phyloP scores from a whole-genome alignment of 108 stramenopile genomes.

The Skeletonema tropicum region DNA sequence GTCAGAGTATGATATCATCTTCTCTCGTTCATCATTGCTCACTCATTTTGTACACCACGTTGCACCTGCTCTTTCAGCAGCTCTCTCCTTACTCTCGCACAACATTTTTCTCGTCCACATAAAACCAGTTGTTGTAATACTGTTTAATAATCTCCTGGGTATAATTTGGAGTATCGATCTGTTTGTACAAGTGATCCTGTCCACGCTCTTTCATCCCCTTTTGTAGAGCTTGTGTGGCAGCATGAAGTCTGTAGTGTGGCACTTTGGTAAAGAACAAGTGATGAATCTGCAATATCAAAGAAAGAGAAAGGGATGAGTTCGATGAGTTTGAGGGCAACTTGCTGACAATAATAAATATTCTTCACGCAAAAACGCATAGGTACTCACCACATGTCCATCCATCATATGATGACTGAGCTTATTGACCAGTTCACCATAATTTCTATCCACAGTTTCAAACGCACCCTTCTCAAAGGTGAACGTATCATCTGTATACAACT shows the following conservation, averaged over 20 bases:
- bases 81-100: slow-evolving; percentile 37
- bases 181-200: slow-evolving; percentile 60
- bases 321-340: background rate
- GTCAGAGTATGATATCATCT: background rate
- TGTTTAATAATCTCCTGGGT: slow-evolving; percentile 72
- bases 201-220: slow-evolving; percentile 52
- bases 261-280: slow-evolving; percentile 92
- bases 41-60: background rate
- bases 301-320: background rate
- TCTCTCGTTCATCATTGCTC: background rate
- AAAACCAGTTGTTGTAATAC: slow-evolving; percentile 80
- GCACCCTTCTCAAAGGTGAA: slow-evolving; percentile 78
- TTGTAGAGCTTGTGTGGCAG: slow-evolving; percentile 54
- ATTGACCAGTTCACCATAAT: slow-evolving; percentile 87
- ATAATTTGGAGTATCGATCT: slow-evolving; percentile 50
- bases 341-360: background rate
- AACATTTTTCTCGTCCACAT: slow-evolving; percentile 67
- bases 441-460: slow-evolving; percentile 89
- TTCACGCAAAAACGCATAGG: background rate
- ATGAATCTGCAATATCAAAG: slow-evolving; percentile 47
- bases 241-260: slow-evolving; percentile 86
- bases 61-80: too few relatives aligned
- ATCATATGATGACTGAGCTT: slow-evolving; percentile 89
- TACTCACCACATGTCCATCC: slow-evolving; percentile 81
- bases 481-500: slow-evolving; percentile 83